These are phyloP conservation scores for Cladosporium oxysporum DNA, from an alignment of 2,329 filamentous ascomycete genomes.

Conservation along the genomic window DNA sequence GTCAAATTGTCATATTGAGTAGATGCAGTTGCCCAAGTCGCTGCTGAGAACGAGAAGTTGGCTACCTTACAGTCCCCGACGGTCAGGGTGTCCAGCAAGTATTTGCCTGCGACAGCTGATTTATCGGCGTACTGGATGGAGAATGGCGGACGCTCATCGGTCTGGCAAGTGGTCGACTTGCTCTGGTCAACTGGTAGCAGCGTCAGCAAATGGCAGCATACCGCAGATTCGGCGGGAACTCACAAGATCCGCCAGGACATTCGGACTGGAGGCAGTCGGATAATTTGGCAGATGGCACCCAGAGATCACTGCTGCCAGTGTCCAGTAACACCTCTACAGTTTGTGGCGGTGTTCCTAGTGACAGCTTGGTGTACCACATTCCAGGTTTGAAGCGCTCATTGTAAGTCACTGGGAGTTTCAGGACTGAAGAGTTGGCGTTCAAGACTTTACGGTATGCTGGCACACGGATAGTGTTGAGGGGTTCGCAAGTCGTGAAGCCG, in stretches of 20 bases:
- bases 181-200: not conserved
- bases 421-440: not conserved
- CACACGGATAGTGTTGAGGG: not conserved
- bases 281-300: not conserved
- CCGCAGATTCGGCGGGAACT: not conserved
- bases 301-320: conserved; percentile 21
- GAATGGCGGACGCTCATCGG: not conserved
- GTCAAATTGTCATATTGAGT: not conserved
- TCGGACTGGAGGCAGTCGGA: not conserved
- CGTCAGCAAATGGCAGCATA: not conserved
- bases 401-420: not conserved
- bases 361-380: not conserved
- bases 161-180: not conserved
- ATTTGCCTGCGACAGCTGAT: not conserved
- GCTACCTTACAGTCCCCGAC: not conserved
- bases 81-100: not conserved
- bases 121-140: not conserved
- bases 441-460: not conserved
- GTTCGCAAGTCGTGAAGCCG: not conserved
- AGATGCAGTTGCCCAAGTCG: not conserved
- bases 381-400: not conserved
- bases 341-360: conserved; percentile 21
- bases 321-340: conserved; percentile 16
- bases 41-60: not conserved
- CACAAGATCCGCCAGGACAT: not conserved